These are phyloP conservation scores for Coniochaeta hoffmannii DNA, from an alignment of 2,329 filamentous ascomycete species.

Conservation along the genomic window DNA sequence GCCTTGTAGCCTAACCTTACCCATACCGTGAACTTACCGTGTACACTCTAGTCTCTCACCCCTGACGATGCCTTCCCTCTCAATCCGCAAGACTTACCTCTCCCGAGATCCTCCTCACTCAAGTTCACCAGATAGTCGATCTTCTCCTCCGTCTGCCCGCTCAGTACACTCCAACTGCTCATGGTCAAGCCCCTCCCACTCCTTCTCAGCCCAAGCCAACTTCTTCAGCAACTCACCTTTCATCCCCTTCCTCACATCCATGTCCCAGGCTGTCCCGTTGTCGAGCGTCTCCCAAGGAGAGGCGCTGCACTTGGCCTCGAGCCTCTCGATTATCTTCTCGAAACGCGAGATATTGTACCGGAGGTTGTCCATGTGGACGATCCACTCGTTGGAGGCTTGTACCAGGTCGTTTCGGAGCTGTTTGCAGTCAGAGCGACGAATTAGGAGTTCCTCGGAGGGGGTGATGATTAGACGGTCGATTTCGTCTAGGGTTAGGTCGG, in stretches of 20 bases:
- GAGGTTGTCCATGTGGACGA: not conserved
- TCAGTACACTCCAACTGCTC: not conserved
- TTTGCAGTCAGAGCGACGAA: not conserved
- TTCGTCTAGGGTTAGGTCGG: not conserved
- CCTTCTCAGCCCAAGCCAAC: not conserved
- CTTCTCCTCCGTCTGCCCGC: slow-evolving; percentile 11
- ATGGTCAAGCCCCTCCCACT: not conserved
- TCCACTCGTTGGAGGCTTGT: not conserved
- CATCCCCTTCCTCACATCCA: not conserved
- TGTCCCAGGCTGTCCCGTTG: not conserved
- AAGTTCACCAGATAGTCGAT: too few relatives aligned
- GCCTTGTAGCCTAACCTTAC: too few relatives aligned
- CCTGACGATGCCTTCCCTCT: too few relatives aligned
- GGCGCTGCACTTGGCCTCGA: not conserved
- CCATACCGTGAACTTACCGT: too few relatives aligned
- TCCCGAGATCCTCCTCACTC: too few relatives aligned
- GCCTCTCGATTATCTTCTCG: not conserved
- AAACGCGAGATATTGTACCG: not conserved
- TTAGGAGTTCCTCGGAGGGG: not conserved
- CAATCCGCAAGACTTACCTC: too few relatives aligned
- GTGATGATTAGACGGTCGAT: not conserved
- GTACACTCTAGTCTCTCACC: too few relatives aligned
- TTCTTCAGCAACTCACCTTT: not conserved
- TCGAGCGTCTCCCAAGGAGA: not conserved
- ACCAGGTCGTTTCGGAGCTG: not conserved